Base-by-base conservation (phyloP, 2,329 filamentous ascomycete genomes). In the Cercospora sojina region DNA sequence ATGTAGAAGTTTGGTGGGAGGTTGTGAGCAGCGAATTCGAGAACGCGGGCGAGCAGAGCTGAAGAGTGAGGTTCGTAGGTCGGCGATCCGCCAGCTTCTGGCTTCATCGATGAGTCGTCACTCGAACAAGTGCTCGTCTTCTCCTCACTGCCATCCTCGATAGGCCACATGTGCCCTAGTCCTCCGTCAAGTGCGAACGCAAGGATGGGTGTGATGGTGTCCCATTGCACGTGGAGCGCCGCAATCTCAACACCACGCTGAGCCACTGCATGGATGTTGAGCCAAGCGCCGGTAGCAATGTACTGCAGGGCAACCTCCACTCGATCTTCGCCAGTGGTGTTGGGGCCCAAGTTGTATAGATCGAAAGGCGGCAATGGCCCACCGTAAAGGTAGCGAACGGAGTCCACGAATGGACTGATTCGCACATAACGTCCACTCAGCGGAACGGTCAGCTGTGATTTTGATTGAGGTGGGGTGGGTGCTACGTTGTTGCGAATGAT, bases 1-100 rank as follows among this genome's bases (percentile, higher is more conserved):
- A 91, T 79, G 60, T 82, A 81, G 74, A 91, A 91, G 69, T 85
- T 83, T 0, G 81, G 73, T 0, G 88, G 86, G 64, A 91, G 85
- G 65, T 84, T 84, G 68, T 83, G 83, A 35, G 87, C 82, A 57
- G 90, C 80, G 75, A 89, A 91, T 32, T 84, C 83, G 41, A 88
- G 77, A 18, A 86, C 80, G 13, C 81, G 83, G 31, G 83, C 80
- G 55, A 91, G 80, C 16, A 91, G 80, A 9, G 79, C 75, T 35
- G 83, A 82, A 31, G 83, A 84, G 65, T 85, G 84, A 10, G 83
- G 83, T 5, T 86, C 87, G 72, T 87, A 87, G 5, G 71, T 75
- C 12, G 73, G 73, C 12, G 61, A 56, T 31, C 70, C 69, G 27
- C 66, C 31, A 23, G 62, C 58, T 51, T 75, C 71, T 2, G 67